Percentiles rank a stretch among this genome's conserved stretches.
Evolutionary conservation across 805 yeast species (phyloP).

Genomic region (Vanderwaltozyma polyspora): DNA sequence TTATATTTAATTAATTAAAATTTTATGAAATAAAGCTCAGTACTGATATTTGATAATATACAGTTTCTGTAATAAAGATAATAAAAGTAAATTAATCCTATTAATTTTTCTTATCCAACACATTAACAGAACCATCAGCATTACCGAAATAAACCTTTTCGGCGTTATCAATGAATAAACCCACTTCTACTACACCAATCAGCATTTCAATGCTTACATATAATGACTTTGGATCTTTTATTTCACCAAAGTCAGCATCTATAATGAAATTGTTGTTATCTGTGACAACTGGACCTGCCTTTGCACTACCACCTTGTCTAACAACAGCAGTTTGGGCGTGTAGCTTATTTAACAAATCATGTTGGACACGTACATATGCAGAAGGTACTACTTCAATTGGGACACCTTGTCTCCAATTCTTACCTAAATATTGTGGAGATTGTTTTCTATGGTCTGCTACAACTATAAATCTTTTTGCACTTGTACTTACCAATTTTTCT

Average conservation of each 20-base stretch:
- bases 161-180: slow-evolving; percentile 66
- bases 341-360: slow-evolving; percentile 38
- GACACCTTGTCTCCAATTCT: slow-evolving; percentile 77
- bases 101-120: neutral
- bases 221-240: slow-evolving; percentile 40
- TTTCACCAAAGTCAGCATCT: slow-evolving; percentile 85
- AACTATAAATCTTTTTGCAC: slow-evolving; percentile 63
- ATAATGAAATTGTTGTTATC: slow-evolving; percentile 90
- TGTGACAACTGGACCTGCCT: slow-evolving; percentile 95
- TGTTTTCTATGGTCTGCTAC: slow-evolving; percentile 91
- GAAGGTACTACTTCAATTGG: slow-evolving; percentile 93
- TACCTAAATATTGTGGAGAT: slow-evolving; percentile 56
- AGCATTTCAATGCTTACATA: slow-evolving; percentile 58
- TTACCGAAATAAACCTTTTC: slow-evolving; percentile 83
- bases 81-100: no score
- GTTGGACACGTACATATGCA: slow-evolving; percentile 65
- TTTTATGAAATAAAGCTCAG: no score
- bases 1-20: no score
- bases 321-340: slow-evolving; percentile 50
- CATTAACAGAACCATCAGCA: slow-evolving; percentile 49
- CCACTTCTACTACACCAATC: slow-evolving; percentile 95
- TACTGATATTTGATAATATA: no score
- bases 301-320: slow-evolving; percentile 80
- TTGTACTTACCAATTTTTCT: slow-evolving; percentile 84
- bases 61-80: no score